These are phyloP conservation scores for Brasenia schreberi DNA, from an alignment of 164 flowering plant species.

Conservation along the genomic window DNA sequence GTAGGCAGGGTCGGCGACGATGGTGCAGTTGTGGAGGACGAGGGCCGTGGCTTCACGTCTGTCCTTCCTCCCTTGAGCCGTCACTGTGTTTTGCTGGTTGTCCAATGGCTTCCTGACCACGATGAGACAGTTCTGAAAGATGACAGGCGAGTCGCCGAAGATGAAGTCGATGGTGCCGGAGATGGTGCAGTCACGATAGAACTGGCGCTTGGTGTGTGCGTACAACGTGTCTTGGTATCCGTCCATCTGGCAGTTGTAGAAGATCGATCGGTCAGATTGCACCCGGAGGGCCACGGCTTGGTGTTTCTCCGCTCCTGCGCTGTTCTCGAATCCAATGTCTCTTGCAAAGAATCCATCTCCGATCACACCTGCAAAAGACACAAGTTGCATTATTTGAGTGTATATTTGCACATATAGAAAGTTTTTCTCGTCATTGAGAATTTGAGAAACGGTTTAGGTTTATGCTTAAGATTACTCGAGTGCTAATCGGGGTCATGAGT, in stretches of 20 bases:
- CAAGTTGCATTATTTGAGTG: background rate
- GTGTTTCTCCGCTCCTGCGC: constrained; percentile 54
- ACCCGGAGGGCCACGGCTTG: constrained; percentile 76
- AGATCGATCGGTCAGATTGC: constrained; percentile 32
- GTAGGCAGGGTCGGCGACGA: constrained; percentile 23
- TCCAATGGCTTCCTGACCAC: constrained; percentile 39
- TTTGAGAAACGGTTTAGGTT: no score
- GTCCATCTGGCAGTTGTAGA: constrained; percentile 64
- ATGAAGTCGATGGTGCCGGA: constrained; percentile 72
- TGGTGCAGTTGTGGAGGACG: constrained; percentile 40
- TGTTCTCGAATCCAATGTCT: constrained; percentile 72
- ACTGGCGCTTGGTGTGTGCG: constrained; percentile 53
- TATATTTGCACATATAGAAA: no score
- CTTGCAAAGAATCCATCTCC: constrained; percentile 55
- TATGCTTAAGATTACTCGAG: no score
- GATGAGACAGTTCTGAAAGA: constrained; percentile 70
- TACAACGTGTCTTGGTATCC: constrained; percentile 77
- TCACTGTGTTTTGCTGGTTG: constrained; percentile 33
- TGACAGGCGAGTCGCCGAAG: constrained; percentile 47
- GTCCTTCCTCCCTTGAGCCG: constrained; percentile 44
- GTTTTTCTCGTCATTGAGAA: no score
- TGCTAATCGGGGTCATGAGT: no score
- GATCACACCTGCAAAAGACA: constrained; percentile 21
- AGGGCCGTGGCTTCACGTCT: constrained; percentile 19
- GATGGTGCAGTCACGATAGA: constrained; percentile 76